Evolutionary conservation across 768 basidiomycete species (phyloP), one percentile per base, ranked within the genome.

Genomic region (Tricholoma terreum): DNA sequence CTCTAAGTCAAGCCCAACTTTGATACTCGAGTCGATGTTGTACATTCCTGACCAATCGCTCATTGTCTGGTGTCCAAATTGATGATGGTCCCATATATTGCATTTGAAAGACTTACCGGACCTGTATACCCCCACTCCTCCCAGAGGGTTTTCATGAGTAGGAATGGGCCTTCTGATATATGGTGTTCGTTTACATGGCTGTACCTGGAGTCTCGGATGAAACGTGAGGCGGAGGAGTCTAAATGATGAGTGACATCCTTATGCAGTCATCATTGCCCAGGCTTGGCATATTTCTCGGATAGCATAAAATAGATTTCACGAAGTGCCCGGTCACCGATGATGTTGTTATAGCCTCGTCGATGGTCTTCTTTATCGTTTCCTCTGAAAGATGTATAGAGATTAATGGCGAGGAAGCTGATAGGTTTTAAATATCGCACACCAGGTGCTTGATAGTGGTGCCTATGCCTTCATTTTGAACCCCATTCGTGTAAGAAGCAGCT

Each of bases 41-140:
- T 91, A 91, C 1, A 80, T 72, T 1, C 90, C 90, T 56, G 87
- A 88, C 90, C 91, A 94, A 68, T 92, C 91, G 57, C 87, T 89
- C 89, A 92, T 92, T 56, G 89, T 75, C 73, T 81, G 56, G 4
- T 6, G 36, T 22, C n/a, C n/a, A n/a, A n/a, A n/a, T n/a, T 36
- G 8, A 19, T 36, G 31, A 55, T 15, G 34, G 19, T 27, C 10
- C 3, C 6, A 1, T 3, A 30, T n/a, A 30, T 17, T 24, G n/a
- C 14, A 17, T 49, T 8, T 15, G 15, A n/a, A 27, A 36, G 10
- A 65, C 73, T 2, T 61, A 79, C 79, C 69, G 84, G 70, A 2
- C 87, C 86, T n/a, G 85, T 75, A 62, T 81, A 89, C 40, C 81
- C 79, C 90, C 90, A 92, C 65, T 92, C 90, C 14, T 80, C 79